Percentiles rank a stretch among this genome's conserved stretches.
Evolutionary conservation across 2,329 filamentous ascomycete species (phyloP).

Genomic region (Monosporascus sp.): DNA sequence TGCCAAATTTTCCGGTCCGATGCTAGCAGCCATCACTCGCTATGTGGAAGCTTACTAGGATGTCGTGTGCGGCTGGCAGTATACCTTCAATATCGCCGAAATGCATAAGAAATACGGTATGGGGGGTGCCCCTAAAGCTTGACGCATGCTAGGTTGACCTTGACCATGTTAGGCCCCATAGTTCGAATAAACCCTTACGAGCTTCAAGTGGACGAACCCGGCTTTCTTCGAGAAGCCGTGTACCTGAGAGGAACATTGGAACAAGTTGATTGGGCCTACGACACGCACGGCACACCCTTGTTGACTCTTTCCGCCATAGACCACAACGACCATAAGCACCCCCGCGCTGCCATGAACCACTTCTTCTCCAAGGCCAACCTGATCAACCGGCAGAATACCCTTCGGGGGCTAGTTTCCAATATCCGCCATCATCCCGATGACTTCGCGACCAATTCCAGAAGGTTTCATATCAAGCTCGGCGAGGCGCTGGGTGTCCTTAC

Average conservation of each 20-base stretch:
- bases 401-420: not conserved
- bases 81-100: not conserved
- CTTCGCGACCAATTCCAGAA: not conserved
- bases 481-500: not conserved
- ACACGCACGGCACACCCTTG: not conserved
- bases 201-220: no score
- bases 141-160: no score
- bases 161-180: no score
- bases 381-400: not conserved
- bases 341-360: not conserved
- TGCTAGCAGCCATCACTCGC: not conserved
- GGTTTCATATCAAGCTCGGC: not conserved
- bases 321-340: conserved; percentile 1
- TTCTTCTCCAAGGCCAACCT: conserved; percentile 1
- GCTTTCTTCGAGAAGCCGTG: no score
- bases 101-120: not conserved
- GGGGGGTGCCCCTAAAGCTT: not conserved
- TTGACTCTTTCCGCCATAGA: not conserved
- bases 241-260: no score
- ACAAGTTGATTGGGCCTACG: not conserved
- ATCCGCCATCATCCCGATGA: not conserved
- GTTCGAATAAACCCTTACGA: no score
- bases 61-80: not conserved
- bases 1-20: not conserved
- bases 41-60: conserved; percentile 1